phyloP scores from a whole-genome alignment of 176 grass and related monocot species.

The Oryza rufipogon region DNA sequence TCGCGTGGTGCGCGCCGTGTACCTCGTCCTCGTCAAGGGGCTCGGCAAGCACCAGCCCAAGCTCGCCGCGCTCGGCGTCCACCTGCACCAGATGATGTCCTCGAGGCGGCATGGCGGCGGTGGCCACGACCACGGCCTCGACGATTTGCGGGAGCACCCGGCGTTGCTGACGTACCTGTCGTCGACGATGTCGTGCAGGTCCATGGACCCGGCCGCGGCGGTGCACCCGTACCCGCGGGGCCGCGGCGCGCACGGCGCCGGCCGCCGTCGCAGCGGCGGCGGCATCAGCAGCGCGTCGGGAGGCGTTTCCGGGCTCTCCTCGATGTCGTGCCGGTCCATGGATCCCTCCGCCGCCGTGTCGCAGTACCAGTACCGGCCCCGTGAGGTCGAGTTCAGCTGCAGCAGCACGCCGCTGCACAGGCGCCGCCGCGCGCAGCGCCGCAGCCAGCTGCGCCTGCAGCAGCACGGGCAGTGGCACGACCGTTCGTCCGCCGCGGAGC shows the following conservation, averaged over 20 bases:
- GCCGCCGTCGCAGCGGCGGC: not conserved
- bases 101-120: conserved; percentile 38
- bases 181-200: conserved; percentile 51
- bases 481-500: not conserved
- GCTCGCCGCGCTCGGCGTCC: conserved; percentile 64
- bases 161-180: conserved; percentile 32
- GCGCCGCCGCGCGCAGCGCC: conserved; percentile 25
- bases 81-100: conserved; percentile 67
- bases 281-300: not conserved
- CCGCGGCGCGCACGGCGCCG: not conserved
- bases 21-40: conserved; percentile 62
- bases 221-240: conserved; percentile 51
- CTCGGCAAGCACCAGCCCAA: conserved; percentile 70
- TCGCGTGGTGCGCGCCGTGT: conserved; percentile 53
- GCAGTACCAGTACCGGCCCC: conserved; percentile 54
- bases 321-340: conserved; percentile 68
- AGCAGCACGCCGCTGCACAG: conserved; percentile 66
- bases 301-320: conserved; percentile 31
- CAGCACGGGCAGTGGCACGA: not conserved
- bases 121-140: not conserved
- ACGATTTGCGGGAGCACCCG: conserved; percentile 7
- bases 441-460: conserved; percentile 14
- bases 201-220: conserved; percentile 66
- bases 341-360: conserved; percentile 51
- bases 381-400: conserved; percentile 93